Conservation (phyloP, 139 green algal genomes). For the Raphidocelis subcapitata region DNA sequence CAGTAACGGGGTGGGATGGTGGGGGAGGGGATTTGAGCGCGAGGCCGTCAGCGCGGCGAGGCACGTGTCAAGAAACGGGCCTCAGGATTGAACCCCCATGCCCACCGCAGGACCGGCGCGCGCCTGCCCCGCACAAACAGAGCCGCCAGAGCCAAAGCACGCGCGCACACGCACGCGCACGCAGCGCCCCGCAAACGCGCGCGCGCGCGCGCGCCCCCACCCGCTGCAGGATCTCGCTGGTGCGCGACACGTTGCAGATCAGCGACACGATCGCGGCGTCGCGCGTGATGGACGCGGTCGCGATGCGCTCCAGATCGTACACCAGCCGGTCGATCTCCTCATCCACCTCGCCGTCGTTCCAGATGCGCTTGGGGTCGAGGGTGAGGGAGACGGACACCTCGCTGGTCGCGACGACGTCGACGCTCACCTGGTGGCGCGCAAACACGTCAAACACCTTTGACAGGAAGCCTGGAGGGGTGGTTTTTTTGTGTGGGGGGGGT, state of each 20-base stretch:
- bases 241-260: conserved; percentile 92
- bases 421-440: conserved; percentile 74
- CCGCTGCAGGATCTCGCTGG: conserved; percentile 79
- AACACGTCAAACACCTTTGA: conserved; percentile 90
- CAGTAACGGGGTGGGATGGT: not conserved
- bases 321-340: conserved; percentile 79
- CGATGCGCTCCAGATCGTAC: conserved; percentile 66
- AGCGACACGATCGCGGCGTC: conserved; percentile 88
- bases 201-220: conserved; percentile 33
- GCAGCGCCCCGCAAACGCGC: not conserved
- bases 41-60: too few relatives aligned
- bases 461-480: conserved; percentile 73
- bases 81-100: too few relatives aligned
- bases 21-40: not conserved
- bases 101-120: too few relatives aligned
- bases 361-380: conserved; percentile 86
- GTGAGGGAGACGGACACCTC: conserved; percentile 94
- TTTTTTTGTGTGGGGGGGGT: too few relatives aligned
- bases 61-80: too few relatives aligned
- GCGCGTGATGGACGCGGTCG: conserved; percentile 54
- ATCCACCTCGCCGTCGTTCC: conserved; percentile 35
- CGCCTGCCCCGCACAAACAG: not conserved
- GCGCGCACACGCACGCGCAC: not conserved
- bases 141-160: not conserved
- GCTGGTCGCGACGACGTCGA: conserved; percentile 96